Base-by-base conservation (phyloP, 73 alveolate species). In the Stentor roeselii region DNA sequence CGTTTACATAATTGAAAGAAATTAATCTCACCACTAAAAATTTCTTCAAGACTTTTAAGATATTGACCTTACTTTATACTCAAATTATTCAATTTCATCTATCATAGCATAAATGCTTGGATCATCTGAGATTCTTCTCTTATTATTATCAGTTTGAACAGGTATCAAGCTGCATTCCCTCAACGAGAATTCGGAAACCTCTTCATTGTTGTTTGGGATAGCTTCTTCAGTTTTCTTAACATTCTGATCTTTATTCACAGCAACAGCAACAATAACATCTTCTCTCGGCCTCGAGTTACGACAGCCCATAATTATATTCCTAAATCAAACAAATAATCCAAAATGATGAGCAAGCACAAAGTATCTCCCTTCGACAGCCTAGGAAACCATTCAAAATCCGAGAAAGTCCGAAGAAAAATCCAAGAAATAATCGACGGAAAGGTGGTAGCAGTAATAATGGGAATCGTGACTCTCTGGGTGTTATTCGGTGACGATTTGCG, bases 401-500 rank as follows among this genome's bases (percentile, higher is more conserved):
- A 50, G 21, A 87, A 41, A 75, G 76, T 86, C 78, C 35, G 87
- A 39, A 75, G 75, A 35, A 75, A 42, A 1, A 82, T 90, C 0
- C 75, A 76, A 41, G 78, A 80, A 42, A 78, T 88, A 3, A 88
- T 85, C 6, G 96, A 90, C 35, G 96, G 96, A 36, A 90, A 90
- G 58, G 74, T 74, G 3, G 91, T 87, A 38, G 84, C 90, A 21
- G 84, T 90, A 15, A 75, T 77, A 2, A 90, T 90, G 96, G 75
- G 92, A 3, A 37, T 88, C 36, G 90, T 90, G 21, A 90, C 96
- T 60, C 42, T 90, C 3, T 90, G 67, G 78, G 96, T 92, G 3
- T 87, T 90, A 15, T 42, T 90, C 15, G 96, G 96, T 15, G 96
- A 90, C 75, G 96, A 90, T 78, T 37, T 90, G 1, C 41, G 96